Percentiles rank a stretch among this genome's conserved stretches.
Conservation (phyloP, 306 rosid genomes). For the Aeschynomene evenia region DNA sequence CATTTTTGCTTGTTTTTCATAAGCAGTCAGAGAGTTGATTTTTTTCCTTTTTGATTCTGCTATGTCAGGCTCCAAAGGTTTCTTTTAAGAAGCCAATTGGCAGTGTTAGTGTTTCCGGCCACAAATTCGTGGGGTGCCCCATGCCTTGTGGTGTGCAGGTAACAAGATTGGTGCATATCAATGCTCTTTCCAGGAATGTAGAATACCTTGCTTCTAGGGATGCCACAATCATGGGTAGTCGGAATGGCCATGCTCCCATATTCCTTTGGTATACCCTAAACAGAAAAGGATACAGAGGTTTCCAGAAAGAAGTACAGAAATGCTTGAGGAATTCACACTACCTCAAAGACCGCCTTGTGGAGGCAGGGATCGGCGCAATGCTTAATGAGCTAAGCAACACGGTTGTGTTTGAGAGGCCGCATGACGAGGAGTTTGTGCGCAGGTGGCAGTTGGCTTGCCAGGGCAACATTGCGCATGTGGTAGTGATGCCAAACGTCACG, state of each 20-base stretch:
- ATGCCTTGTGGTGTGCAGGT: slow-evolving; percentile 66
- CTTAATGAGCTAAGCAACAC: slow-evolving; percentile 60
- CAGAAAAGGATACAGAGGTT: slow-evolving; percentile 56
- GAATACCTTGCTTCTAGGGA: slow-evolving; percentile 61
- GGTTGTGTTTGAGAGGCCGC: slow-evolving; percentile 60
- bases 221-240: slow-evolving; percentile 61
- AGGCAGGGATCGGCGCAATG: slow-evolving; percentile 54
- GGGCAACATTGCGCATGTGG: slow-evolving; percentile 59
- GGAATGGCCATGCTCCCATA: slow-evolving; percentile 62
- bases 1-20: neutral
- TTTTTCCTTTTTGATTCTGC: slow-evolving; percentile 1
- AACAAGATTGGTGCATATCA: slow-evolving; percentile 47
- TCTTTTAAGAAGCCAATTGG: slow-evolving; percentile 58
- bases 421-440: slow-evolving; percentile 52
- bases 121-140: slow-evolving; percentile 61
- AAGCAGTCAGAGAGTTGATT: neutral
- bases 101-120: slow-evolving; percentile 62
- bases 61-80: slow-evolving; percentile 54
- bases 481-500: slow-evolving; percentile 60
- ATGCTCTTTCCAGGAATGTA: slow-evolving; percentile 53
- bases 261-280: slow-evolving; percentile 61
- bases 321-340: slow-evolving; percentile 56
- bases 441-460: slow-evolving; percentile 58
- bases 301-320: slow-evolving; percentile 58
- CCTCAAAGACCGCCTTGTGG: slow-evolving; percentile 46